Evolutionary conservation across 306 rosid genomes (phyloP).

Genomic region (Vachellia pachyceras): DNA sequence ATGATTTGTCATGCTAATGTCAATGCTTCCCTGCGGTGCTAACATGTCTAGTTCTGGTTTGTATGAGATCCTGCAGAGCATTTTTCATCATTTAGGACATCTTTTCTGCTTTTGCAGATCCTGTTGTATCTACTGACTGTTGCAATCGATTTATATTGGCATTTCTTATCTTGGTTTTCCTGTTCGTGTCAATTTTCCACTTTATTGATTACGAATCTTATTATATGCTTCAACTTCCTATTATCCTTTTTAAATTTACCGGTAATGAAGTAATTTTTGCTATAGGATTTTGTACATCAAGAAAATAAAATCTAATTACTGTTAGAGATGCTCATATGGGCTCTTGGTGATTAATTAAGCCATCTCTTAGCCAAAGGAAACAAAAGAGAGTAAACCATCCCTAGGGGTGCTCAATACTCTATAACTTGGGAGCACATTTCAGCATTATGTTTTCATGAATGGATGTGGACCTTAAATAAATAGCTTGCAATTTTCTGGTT

Average conservation of each 20-base stretch:
- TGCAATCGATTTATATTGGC: neutral
- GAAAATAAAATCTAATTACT: neutral
- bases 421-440: neutral
- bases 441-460: neutral
- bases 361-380: neutral
- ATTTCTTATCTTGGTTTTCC: neutral
- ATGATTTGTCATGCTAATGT: constrained; percentile 26
- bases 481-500: constrained; percentile 18
- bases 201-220: neutral
- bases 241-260: neutral
- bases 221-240: neutral
- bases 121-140: neutral
- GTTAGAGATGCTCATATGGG: neutral
- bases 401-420: neutral
- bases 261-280: neutral
- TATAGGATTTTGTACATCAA: no score
- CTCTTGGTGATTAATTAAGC: constrained; percentile 5
- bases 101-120: neutral
- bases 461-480: neutral
- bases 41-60: constrained; percentile 3
- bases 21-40: constrained; percentile 9
- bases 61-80: neutral
- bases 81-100: constrained; percentile 11
- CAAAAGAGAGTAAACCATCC: neutral
- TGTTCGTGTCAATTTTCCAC: constrained; percentile 4